Base-by-base conservation (phyloP, 176 grass and related monocot genomes). In the Ensete glaucum region DNA sequence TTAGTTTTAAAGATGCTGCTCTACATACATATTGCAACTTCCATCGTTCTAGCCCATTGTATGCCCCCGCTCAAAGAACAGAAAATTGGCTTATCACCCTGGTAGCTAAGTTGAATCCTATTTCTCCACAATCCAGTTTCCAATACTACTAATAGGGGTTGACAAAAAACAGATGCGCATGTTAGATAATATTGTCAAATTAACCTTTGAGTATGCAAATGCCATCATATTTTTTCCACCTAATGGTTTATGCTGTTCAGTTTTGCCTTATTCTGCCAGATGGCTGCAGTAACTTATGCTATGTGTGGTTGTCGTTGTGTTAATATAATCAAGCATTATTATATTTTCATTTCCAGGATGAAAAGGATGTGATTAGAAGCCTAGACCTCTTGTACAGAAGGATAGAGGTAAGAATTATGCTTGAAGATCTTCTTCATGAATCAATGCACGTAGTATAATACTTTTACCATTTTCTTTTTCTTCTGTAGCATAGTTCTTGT, bases 351-450 rank as follows among this genome's bases (percentile, higher is more conserved):
- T 52, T 77, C n/a, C 82, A 97, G 93, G 90, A 97, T 14, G 93
- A 97, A 72, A 88, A 73, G 29, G 93, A 93, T 85, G 85, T 69
- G 49, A 85, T 97, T 84, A 93, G 90, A 88, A 93, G 93, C 66
- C 90, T 97, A 69, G 90, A 97, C 69, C 87, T 97, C 54, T 90
- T 93, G 62, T 97, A 97, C 73, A 92, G 93, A 88, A 81, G 88
- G 62, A 74, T 92, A 83, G 90, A 97, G 83, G 93, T 88, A 85
- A 71, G 77, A 26, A 8, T 1, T 60, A 55, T 63, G 50, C 12
- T 43, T 68, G 5, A 17, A 23, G 16, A 71, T 48, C 20, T 73
- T 54, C 71, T 20, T 67, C 11, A 3, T 67, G 14, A 15, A 13
- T 81, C 50, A 53, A 83, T 72, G 20, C 21, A n/a, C 58, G 19